These are phyloP conservation scores for Rhizopus stolonifer DNA, from an alignment of 371 early-diverging fungal species.

Conservation along the genomic window DNA sequence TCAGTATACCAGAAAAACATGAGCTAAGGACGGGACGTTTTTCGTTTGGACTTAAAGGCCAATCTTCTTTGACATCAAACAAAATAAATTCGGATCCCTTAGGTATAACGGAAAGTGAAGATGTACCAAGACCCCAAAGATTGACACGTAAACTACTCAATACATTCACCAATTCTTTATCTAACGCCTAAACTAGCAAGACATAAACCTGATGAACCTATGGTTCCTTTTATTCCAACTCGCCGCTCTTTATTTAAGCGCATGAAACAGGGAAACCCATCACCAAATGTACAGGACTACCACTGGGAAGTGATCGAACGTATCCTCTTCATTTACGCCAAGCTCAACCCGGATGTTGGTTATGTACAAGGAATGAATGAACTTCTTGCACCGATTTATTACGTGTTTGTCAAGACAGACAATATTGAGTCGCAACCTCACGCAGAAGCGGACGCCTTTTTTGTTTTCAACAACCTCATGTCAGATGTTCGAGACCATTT, in stretches of 20 bases:
- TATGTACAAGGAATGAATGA: conserved; percentile 95
- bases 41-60: conserved; percentile 41
- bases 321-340: conserved; percentile 84
- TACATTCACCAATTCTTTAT: conserved; percentile 27
- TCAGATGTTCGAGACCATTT: conserved; percentile 78
- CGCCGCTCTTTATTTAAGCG: not conserved
- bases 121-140: conserved; percentile 33
- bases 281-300: too few relatives aligned
- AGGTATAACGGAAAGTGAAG: conserved; percentile 21
- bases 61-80: not conserved
- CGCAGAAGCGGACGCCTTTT: conserved; percentile 88
- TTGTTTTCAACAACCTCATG: conserved; percentile 73
- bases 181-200: conserved; percentile 11
- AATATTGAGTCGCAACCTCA: conserved; percentile 56
- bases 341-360: conserved; percentile 82
- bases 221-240: too few relatives aligned
- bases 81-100: too few relatives aligned
- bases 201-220: too few relatives aligned
- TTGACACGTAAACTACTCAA: conserved; percentile 47
- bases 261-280: too few relatives aligned
- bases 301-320: conserved; percentile 87
- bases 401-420: conserved; percentile 57
- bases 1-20: not conserved
- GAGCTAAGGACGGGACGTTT: conserved; percentile 30
- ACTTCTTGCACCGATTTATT: conserved; percentile 82